Conservation (phyloP, 2,329 filamentous ascomycete genomes). For the Colletotrichum sp. region DNA sequence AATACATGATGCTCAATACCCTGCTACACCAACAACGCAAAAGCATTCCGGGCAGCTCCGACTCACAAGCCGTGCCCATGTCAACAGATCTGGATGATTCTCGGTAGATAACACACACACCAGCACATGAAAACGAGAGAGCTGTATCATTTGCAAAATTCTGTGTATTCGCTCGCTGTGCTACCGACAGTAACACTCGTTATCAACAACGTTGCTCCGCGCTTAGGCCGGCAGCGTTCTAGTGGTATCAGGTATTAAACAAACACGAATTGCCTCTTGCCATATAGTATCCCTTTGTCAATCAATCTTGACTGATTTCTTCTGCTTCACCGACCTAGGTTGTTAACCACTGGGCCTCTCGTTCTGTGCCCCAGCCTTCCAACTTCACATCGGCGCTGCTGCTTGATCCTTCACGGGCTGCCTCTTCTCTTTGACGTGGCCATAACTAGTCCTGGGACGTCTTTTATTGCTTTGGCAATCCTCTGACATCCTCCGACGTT, state of each 20-base stretch:
- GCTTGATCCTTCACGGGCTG: fast-evolving
- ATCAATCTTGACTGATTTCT: not conserved
- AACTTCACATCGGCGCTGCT: not conserved
- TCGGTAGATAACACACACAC: too few species aligned
- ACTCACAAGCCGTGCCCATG: too few species aligned
- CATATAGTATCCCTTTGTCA: not conserved
- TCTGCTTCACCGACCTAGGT: not conserved
- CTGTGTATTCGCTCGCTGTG: not conserved
- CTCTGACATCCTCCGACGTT: too few species aligned
- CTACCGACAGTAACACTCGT: not conserved
- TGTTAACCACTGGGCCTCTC: fast-evolving
- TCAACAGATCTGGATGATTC: too few species aligned
- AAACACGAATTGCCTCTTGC: not conserved
- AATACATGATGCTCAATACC: not conserved
- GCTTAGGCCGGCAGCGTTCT: not conserved
- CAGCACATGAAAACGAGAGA: too few species aligned
- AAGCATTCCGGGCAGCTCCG: too few species aligned
- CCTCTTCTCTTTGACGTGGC: not conserved
- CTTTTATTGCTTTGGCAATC: too few species aligned
- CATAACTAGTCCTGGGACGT: not conserved
- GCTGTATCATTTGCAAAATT: not conserved
- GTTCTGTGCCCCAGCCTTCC: not conserved
- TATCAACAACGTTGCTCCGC: not conserved
- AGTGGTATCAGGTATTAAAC: not conserved
- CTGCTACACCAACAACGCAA: not conserved